Evolutionary conservation across 306 rosid genomes (phyloP), one percentile per base, ranked within the genome.

Genomic region (Crataegus laevigata): DNA sequence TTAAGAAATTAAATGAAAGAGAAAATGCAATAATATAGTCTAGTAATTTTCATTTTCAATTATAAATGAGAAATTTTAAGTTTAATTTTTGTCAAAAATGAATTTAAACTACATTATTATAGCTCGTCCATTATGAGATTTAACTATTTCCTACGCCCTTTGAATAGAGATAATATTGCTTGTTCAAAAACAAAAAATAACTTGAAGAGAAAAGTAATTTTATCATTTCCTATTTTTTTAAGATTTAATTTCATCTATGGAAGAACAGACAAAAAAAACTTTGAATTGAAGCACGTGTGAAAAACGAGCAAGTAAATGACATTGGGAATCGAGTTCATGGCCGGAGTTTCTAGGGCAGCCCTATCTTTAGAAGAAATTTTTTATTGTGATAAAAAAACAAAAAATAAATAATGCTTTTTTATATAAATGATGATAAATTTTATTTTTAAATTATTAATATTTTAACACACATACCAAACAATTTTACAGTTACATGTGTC

Each of bases 141-240:
- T 34, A 34, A 34, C 9, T 0, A 0, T 6, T 0, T 34, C 2
- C 2, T 1, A 0, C 0, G 6, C 38, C 8, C 0, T 2, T 5
- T 32, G 5, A 32, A 32, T 32, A 0, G 5, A 32, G 1, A 32
- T 34, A 34, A 34, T 34, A 34, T 34, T 8, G 1, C 8, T 32
- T 5, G 8, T 34, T 34, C 8, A 0, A 34, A 34, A 6, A 6
- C 9, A 34, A 34, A 34, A 1, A 4, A 34, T 55, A 24, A 4
- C 9, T 68, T 36, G 26, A 26, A 10, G 75, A 28, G 38, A 26
- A 17, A 29, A 11, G 19, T 17, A 26, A 26, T 3, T 2, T 28
- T n/a, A 1, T 9, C 8, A 13, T 61, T 4, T 11, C 15, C 5
- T 34, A 5, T 11, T 1, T n/a, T 52, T 45, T 62, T 26, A 6